Evolutionary conservation across 495 filamentous ascomycete species (phyloP).

Genomic region (Pyronema domesticum): DNA sequence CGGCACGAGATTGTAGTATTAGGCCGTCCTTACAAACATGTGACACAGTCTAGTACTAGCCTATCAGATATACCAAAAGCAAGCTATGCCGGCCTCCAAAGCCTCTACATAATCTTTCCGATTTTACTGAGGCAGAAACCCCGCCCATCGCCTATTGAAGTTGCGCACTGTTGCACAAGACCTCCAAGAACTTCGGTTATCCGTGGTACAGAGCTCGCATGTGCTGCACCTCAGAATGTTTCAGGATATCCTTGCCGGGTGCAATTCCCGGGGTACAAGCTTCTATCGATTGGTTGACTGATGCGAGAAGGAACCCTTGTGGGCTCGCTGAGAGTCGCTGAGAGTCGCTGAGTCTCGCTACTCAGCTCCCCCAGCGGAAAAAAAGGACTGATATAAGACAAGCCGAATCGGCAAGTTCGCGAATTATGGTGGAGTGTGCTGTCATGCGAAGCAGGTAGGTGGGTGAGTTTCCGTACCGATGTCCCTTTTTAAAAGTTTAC

Average conservation of each 20-base stretch:
- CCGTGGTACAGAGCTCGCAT: neutral
- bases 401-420: neutral
- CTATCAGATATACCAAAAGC: too few species aligned
- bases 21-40: too few species aligned
- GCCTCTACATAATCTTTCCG: too few species aligned
- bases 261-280: neutral
- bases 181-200: too few species aligned
- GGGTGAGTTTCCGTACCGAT: neutral
- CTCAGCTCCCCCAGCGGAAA: neutral
- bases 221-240: slow-evolving; percentile 1
- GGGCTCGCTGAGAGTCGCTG: neutral
- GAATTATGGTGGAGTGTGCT: neutral
- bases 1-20: too few species aligned
- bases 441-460: neutral
- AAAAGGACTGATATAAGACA: neutral
- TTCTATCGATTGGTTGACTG: neutral
- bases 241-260: neutral
- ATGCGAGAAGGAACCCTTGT: neutral
- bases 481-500: neutral
- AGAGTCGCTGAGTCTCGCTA: neutral
- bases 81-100: too few species aligned
- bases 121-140: too few species aligned
- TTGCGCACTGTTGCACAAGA: too few species aligned
- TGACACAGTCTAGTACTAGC: too few species aligned
- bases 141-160: too few species aligned